Evolutionary conservation across 1,139 yeast species (phyloP).

Genomic region (Yamadazyma dendronema): DNA sequence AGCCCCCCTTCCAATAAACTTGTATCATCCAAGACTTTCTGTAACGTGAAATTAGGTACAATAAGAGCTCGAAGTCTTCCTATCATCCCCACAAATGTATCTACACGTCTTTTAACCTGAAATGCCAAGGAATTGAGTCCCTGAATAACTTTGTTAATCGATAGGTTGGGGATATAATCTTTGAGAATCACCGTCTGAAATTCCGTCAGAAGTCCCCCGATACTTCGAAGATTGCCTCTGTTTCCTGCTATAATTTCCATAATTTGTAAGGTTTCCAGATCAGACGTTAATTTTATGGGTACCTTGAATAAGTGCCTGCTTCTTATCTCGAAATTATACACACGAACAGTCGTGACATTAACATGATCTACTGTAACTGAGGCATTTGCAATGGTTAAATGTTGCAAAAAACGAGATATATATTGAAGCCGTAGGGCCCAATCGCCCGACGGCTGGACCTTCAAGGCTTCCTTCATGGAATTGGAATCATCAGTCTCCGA

Average conservation of each 20-base stretch:
- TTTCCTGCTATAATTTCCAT: not conserved
- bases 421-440: constrained; percentile 31
- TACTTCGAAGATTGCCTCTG: constrained; percentile 1
- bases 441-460: constrained; percentile 37
- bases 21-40: not conserved
- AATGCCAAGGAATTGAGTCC: constrained; percentile 28
- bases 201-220: constrained; percentile 22
- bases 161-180: constrained; percentile 26
- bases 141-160: constrained; percentile 29
- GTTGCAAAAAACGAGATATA: constrained; percentile 22
- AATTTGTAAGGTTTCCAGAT: constrained; percentile 15
- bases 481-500: constrained; percentile 21
- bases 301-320: constrained; percentile 26
- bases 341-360: constrained; percentile 14
- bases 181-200: constrained; percentile 17
- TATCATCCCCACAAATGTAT: not conserved
- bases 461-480: constrained; percentile 22
- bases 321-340: constrained; percentile 21
- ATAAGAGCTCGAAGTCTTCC: not conserved
- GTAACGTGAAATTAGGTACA: not conserved
- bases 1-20: not conserved
- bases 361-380: constrained; percentile 1
- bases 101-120: not conserved
- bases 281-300: constrained; percentile 19
- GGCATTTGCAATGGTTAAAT: constrained; percentile 7